Evolutionary conservation across 164 flowering plant species (phyloP).

Genomic region (Umbellularia californica): DNA sequence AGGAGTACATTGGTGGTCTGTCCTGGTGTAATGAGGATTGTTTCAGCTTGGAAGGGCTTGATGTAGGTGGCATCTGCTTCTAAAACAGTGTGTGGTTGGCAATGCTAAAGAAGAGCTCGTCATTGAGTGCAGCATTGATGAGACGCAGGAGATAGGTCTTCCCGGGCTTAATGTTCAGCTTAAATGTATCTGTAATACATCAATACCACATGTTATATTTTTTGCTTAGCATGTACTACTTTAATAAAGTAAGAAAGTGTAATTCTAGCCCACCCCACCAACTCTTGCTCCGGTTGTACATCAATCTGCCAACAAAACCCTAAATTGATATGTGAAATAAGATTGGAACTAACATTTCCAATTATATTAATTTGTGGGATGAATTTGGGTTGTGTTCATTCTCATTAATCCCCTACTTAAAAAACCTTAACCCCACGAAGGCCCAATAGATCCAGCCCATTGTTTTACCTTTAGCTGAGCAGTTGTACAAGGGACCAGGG

Average conservation of each 20-base stretch:
- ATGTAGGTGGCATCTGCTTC: conserved; percentile 65
- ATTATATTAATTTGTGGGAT: too few species aligned
- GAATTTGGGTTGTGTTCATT: too few species aligned
- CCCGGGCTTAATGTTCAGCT: conserved; percentile 61
- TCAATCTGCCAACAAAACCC: too few species aligned
- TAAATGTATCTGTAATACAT: conserved; percentile 50
- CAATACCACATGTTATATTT: too few species aligned
- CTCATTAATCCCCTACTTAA: too few species aligned
- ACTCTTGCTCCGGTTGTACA: too few species aligned
- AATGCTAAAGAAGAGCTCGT: conserved; percentile 74
- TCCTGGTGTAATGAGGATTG: conserved; percentile 62
- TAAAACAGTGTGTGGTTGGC: conserved; percentile 64
- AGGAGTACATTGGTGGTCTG: conserved; percentile 76
- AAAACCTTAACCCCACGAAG: too few species aligned
- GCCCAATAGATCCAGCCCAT: neutral
- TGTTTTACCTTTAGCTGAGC: conserved; percentile 55
- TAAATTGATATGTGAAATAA: too few species aligned
- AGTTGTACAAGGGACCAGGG: conserved; percentile 64
- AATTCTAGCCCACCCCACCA: too few species aligned
- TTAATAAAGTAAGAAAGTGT: too few species aligned
- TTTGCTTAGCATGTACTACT: too few species aligned
- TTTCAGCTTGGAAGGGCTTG: conserved; percentile 56
- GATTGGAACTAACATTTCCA: too few species aligned
- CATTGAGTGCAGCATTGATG: conserved; percentile 75
- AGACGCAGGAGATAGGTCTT: conserved; percentile 71